A percentile compares a stretch with the other conserved stretches of the same genome.
Conservation (phyloP, 352 stramenopile species). For the Pythium chondricola region DNA sequence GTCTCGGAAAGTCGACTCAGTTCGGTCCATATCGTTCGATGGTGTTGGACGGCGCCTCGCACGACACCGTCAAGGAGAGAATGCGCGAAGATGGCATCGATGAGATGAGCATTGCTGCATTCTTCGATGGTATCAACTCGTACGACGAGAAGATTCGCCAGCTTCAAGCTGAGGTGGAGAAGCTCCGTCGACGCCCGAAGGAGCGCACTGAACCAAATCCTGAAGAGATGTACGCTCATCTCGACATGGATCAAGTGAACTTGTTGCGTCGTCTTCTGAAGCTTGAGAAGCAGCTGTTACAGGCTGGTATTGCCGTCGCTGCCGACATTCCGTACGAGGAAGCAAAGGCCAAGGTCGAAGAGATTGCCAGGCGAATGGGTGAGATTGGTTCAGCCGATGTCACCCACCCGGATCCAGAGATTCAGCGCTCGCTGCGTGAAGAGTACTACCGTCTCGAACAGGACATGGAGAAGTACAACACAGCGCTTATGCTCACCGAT, state of each 20-base stretch:
- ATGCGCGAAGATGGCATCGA: conserved; percentile 78
- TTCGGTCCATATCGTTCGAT: conserved; percentile 62
- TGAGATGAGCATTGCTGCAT: conserved; percentile 59
- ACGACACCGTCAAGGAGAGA: conserved; percentile 64
- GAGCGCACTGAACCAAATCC: conserved; percentile 42
- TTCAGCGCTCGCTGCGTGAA: conserved; percentile 85
- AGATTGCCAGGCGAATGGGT: conserved; percentile 88
- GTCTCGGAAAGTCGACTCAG: conserved; percentile 36
- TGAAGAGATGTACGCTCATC: conserved; percentile 59
- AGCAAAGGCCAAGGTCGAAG: conserved; percentile 85
- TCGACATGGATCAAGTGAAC: conserved; percentile 76
- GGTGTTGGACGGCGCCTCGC: conserved; percentile 61
- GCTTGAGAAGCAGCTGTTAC: conserved; percentile 77
- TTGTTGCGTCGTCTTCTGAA: conserved; percentile 75
- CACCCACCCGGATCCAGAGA: conserved; percentile 65
- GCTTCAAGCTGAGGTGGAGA: conserved; percentile 78
- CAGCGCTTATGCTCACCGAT: conserved; percentile 88
- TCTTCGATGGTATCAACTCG: conserved; percentile 81
- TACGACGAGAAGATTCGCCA: conserved; percentile 80
- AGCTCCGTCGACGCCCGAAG: conserved; percentile 59
- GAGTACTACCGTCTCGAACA: conserved; percentile 92
- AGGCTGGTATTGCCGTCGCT: conserved; percentile 83
- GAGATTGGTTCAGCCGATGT: conserved; percentile 91
- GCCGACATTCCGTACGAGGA: conserved; percentile 93
- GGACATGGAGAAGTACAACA: conserved; percentile 94